phyloP scores from a whole-genome alignment of 805 yeast species.

The Wickerhamomyces strasburgensis region DNA sequence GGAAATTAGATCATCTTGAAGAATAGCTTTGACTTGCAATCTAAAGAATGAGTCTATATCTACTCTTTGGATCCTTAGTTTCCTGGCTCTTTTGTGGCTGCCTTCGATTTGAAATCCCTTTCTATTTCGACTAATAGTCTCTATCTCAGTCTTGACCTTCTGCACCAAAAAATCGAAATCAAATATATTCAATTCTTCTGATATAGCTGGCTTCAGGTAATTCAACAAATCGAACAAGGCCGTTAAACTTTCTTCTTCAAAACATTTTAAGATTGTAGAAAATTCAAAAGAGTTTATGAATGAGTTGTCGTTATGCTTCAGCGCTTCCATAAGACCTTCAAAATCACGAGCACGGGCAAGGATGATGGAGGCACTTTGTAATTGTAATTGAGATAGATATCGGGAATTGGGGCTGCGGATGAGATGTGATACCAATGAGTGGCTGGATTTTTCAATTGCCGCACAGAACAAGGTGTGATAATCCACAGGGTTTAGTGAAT shows the following conservation, averaged over 20 bases:
- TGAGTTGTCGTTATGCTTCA: not conserved
- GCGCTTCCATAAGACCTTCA: not conserved
- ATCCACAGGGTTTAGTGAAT: conserved; percentile 7
- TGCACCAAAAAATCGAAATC: conserved; percentile 14
- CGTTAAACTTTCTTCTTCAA: not conserved
- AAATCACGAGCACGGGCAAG: not conserved
- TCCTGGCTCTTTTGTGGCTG: not conserved
- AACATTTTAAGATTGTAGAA: conserved; percentile 1
- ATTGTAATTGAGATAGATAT: too few relatives aligned
- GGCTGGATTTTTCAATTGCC: too few relatives aligned
- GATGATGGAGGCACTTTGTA: too few relatives aligned
- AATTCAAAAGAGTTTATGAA: not conserved
- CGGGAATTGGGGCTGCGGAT: too few relatives aligned
- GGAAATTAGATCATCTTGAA: not conserved
- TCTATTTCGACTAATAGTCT: conserved; percentile 5
- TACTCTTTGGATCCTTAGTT: conserved; percentile 16
- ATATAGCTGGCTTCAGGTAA: not conserved
- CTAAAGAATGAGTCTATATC: conserved; percentile 9
- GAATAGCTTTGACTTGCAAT: not conserved
- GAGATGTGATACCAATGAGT: too few relatives aligned
- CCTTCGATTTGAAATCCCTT: conserved; percentile 1
- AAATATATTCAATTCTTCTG: conserved; percentile 1
- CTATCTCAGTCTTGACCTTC: conserved; percentile 4
- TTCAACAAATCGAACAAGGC: conserved; percentile 1
- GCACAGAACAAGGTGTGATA: conserved; percentile 8